These are phyloP conservation scores for Fusarium sp. DNA, from an alignment of 2,329 filamentous ascomycete genomes.

Conservation along the genomic window DNA sequence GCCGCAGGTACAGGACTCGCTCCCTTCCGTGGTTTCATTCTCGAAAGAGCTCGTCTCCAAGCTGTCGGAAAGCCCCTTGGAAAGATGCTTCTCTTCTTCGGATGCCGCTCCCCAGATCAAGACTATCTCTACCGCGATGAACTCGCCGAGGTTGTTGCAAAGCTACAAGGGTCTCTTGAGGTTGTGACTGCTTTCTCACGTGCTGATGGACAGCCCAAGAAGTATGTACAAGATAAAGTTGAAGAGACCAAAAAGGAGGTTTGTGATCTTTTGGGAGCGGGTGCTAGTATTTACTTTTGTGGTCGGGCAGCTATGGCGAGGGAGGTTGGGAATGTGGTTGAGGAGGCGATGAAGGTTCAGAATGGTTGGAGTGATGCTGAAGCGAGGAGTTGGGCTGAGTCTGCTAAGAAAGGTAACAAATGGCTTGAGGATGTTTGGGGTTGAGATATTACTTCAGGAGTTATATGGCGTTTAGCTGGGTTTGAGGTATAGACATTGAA, in stretches of 20 bases:
- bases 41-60: slow-evolving; percentile 39
- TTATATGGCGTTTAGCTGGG: neutral
- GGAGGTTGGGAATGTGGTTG: slow-evolving; percentile 55
- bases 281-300: slow-evolving; percentile 56
- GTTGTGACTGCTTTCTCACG: slow-evolving; percentile 39
- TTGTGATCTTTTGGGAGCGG: slow-evolving; percentile 46
- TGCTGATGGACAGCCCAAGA: slow-evolving; percentile 25
- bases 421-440: slow-evolving; percentile 67
- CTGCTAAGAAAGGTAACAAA: slow-evolving; percentile 60
- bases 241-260: slow-evolving; percentile 47
- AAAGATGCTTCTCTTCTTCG: slow-evolving; percentile 62
- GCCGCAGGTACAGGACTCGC: slow-evolving; percentile 63
- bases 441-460: slow-evolving; percentile 24
- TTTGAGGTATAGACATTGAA: neutral
- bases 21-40: slow-evolving; percentile 50
- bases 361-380: slow-evolving; percentile 54
- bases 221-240: slow-evolving; percentile 55
- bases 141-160: slow-evolving; percentile 32
- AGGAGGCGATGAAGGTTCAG: slow-evolving; percentile 48
- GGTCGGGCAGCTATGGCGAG: slow-evolving; percentile 56
- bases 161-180: slow-evolving; percentile 26
- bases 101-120: slow-evolving; percentile 63
- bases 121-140: slow-evolving; percentile 68
- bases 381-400: slow-evolving; percentile 58
- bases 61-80: slow-evolving; percentile 39